phyloP scores from a whole-genome alignment of 2,329 filamentous ascomycete genomes.

The Aspergillus fumigatus region DNA sequence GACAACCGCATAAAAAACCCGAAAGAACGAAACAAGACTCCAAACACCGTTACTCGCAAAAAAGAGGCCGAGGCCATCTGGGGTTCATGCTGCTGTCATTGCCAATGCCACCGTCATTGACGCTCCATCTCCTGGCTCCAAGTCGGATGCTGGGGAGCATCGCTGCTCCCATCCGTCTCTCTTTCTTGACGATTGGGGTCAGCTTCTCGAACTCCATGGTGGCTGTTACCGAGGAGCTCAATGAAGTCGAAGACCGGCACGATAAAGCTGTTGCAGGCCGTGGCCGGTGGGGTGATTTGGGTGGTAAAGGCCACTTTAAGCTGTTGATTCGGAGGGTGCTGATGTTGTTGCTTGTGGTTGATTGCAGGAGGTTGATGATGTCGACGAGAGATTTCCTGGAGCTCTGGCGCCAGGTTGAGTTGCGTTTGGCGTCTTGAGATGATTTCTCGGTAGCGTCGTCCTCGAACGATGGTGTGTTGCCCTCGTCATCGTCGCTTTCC shows the following conservation, averaged over 20 bases:
- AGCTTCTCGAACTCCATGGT: neutral
- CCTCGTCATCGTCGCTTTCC: conserved; percentile 5
- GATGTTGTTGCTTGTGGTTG: conserved; percentile 4
- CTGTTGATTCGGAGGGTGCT: conserved; percentile 1
- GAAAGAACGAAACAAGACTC: conserved; percentile 11
- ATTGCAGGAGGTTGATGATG: conserved; percentile 13
- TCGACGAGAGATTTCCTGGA: conserved; percentile 19
- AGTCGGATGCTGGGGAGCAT: conserved; percentile 1
- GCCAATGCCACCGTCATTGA: neutral
- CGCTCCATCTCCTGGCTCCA: neutral
- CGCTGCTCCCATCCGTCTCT: conserved; percentile 2
- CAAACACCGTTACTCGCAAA: conserved; percentile 18
- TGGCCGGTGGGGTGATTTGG: neutral
- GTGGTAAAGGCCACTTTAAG: conserved; percentile 1
- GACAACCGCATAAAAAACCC: conserved; percentile 9
- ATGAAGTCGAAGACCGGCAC: neutral
- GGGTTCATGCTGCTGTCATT: neutral
- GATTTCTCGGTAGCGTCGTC: neutral
- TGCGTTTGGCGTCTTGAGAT: conserved; percentile 2
- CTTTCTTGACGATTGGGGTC: neutral
- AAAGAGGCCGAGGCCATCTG: conserved; percentile 16
- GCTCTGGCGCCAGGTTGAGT: conserved; percentile 10
- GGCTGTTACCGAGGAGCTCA: neutral
- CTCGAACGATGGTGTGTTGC: neutral
- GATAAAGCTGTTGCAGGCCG: neutral